Evolutionary conservation across 1,284 basidiomycete genomes (phyloP), one percentile per base, ranked within the genome.

Genomic region (Marasmius fiardii): DNA sequence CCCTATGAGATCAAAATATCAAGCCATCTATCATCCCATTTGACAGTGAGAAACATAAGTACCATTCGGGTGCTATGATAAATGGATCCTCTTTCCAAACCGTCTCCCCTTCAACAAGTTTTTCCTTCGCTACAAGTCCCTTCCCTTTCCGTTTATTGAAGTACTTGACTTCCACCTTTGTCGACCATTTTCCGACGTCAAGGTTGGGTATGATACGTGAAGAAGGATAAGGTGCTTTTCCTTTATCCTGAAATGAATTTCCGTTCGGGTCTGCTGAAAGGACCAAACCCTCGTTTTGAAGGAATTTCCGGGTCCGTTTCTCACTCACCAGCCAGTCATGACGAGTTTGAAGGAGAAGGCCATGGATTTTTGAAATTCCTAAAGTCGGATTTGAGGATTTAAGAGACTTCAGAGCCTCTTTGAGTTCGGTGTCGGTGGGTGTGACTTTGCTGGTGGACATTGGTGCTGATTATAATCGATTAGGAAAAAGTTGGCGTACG

Each of bases 71-170:
- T 20, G 86, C 84, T 18, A 89, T 68, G 47, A 86, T 68, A 64
- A 86, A 90, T 0, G 86, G 86, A 64, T 89, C 86, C 67, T 95
- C 93, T 58, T 85, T 88, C 89, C 93, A 95, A 4, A 95, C 65
- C 8, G 83, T 73, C 60, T 94, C 90, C 0, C 88, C 91, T 62
- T 84, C 78, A 11, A 73, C 69, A 56, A 95, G 86, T 48, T 78
- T 74, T 53, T 83, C 79, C 24, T 72, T 81, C 1, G 91, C 90
- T 0, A 95, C 81, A 28, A 95, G 74, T 0, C 93, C 93, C 64
- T 95, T 95, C 8, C 93, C 93, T 65, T 89, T 93, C 58, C 77
- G 73, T 53, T 78, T 75, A 51, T 84, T 77, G 65, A 93, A 93
- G 71, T 86, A 81, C 64, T 78, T 79, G 1, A 90, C 87, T 53